Percentiles rank a stretch among this genome's conserved stretches.
Evolutionary conservation across 140 eudicot species (phyloP).

Genomic region (Bidens hawaiensis): DNA sequence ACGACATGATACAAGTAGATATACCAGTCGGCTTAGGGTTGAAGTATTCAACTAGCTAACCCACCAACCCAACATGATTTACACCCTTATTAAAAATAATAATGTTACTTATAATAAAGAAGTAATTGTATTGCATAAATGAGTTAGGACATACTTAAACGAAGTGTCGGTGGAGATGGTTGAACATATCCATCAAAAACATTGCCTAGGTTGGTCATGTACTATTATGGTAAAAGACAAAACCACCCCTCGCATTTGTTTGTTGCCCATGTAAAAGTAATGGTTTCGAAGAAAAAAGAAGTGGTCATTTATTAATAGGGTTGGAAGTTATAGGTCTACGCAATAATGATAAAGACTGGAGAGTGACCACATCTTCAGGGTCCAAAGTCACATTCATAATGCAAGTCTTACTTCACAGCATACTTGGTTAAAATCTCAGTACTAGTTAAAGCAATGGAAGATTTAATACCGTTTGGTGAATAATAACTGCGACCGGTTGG

Average conservation of each 20-base stretch:
- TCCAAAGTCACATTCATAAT: slow-evolving; percentile 11
- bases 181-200: slow-evolving; percentile 3
- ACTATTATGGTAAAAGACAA: neutral
- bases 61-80: too few relatives aligned
- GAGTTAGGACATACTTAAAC: neutral
- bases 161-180: slow-evolving; percentile 19
- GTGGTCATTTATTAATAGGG: slow-evolving; percentile 2
- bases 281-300: neutral
- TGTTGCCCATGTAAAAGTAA: slow-evolving; percentile 1
- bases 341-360: slow-evolving; percentile 12
- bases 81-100: too few relatives aligned
- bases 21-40: too few relatives aligned
- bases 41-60: too few relatives aligned
- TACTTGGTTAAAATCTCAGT: neutral
- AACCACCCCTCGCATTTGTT: neutral
- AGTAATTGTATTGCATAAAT: too few relatives aligned
- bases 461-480: too few relatives aligned
- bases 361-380: slow-evolving; percentile 12
- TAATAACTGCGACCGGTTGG: too few relatives aligned
- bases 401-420: neutral
- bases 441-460: too few relatives aligned
- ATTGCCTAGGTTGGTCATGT: neutral
- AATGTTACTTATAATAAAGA: too few relatives aligned
- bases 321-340: slow-evolving; percentile 25
- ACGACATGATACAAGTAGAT: too few relatives aligned